A percentile compares a stretch with the other conserved stretches of the same genome.
phyloP scores from a whole-genome alignment of 345 rosid genomes.

The Triadica sebifera region DNA sequence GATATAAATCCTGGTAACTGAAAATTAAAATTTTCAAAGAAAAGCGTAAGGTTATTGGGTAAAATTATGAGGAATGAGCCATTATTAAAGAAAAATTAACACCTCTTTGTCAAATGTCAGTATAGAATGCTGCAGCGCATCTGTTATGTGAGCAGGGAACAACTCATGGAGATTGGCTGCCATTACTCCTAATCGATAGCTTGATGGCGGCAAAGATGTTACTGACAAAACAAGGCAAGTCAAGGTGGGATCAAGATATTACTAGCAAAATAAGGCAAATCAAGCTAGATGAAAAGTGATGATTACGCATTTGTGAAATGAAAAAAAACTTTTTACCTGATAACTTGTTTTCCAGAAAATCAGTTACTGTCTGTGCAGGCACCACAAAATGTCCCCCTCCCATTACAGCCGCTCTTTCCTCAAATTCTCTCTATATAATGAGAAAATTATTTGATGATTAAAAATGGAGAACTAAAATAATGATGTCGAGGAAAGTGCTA shows the following conservation, averaged over 20 bases:
- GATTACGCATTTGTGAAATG: neutral
- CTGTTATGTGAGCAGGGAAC: slow-evolving; percentile 65
- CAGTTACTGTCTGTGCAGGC: slow-evolving; percentile 84
- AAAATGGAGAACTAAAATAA: neutral
- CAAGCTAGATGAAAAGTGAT: slow-evolving; percentile 9
- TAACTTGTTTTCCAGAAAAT: slow-evolving; percentile 70
- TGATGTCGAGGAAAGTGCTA: slow-evolving; percentile 1
- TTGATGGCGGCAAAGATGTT: slow-evolving; percentile 72
- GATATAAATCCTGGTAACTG: slow-evolving; percentile 93
- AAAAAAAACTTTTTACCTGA: slow-evolving; percentile 47
- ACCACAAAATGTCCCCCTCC: slow-evolving; percentile 83
- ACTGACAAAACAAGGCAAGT: slow-evolving; percentile 44
- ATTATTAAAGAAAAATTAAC: slow-evolving; percentile 1
- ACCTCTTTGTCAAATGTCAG: slow-evolving; percentile 82
- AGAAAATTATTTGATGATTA: slow-evolving; percentile 13
- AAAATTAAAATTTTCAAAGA: slow-evolving; percentile 24
- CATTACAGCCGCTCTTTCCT: slow-evolving; percentile 78
- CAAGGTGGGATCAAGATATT: slow-evolving; percentile 50
- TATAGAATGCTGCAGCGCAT: slow-evolving; percentile 67
- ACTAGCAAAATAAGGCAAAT: slow-evolving; percentile 41
- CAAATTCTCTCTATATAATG: slow-evolving; percentile 73
- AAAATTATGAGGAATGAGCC: neutral
- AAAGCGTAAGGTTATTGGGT: slow-evolving; percentile 7
- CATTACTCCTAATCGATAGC: slow-evolving; percentile 87
- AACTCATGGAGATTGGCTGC: slow-evolving; percentile 80